Conservation (phyloP, 257 asterid genomes). For the Lithospermum erythrorhizon region DNA sequence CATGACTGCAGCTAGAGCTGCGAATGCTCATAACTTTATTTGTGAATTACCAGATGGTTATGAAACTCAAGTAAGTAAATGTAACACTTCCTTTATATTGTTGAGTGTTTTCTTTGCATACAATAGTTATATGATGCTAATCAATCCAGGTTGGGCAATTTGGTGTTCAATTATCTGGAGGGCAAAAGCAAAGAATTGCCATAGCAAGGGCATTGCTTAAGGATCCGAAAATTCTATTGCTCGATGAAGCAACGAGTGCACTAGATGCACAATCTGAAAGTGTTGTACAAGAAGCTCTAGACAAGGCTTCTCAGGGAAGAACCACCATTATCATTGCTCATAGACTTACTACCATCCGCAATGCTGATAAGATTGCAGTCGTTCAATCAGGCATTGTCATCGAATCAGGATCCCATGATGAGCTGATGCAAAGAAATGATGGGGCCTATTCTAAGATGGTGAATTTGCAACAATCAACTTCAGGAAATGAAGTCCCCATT, state of each 20-base stretch:
- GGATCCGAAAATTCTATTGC: conserved; percentile 56
- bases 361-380: conserved; percentile 40
- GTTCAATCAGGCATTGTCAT: conserved; percentile 46
- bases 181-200: conserved; percentile 72
- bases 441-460: conserved; percentile 50
- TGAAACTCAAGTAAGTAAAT: conserved; percentile 44
- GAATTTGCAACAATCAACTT: conserved; percentile 34
- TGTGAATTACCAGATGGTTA: conserved; percentile 44
- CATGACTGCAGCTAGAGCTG: conserved; percentile 41
- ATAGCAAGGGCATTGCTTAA: conserved; percentile 63
- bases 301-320: conserved; percentile 46
- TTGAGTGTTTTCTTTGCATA: background rate
- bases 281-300: conserved; percentile 58
- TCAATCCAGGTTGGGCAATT: conserved; percentile 60
- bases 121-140: conserved; percentile 5
- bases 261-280: conserved; percentile 65
- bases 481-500: conserved; percentile 7
- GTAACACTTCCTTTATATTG: background rate
- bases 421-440: conserved; percentile 28
- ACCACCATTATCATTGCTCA: conserved; percentile 64
- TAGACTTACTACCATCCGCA: conserved; percentile 48
- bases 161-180: conserved; percentile 67
- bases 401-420: conserved; percentile 58
- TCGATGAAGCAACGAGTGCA: conserved; percentile 84
- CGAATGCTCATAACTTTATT: conserved; percentile 70